phyloP scores from a whole-genome alignment of 1,284 basidiomycete species.

The Cystobasidium slooffiae region DNA sequence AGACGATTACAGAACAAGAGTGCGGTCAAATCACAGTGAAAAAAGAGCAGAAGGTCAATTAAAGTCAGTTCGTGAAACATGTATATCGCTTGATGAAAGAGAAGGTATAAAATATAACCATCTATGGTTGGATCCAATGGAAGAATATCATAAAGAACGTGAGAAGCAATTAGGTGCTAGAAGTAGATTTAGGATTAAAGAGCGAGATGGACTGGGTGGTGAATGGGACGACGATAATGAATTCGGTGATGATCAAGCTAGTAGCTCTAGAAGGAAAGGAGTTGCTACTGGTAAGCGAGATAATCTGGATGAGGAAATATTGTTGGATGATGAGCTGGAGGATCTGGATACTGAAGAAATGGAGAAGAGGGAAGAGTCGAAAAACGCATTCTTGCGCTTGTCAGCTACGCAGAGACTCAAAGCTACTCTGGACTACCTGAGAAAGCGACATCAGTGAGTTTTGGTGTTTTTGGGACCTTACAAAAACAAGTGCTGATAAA shows the following conservation, averaged over 20 bases:
- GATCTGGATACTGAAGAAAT: conserved; percentile 34
- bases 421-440: conserved; percentile 72
- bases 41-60: conserved; percentile 47
- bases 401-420: conserved; percentile 72
- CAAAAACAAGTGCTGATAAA: not conserved
- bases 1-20: conserved; percentile 36
- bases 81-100: conserved; percentile 49
- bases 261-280: not conserved
- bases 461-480: not conserved
- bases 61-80: conserved; percentile 46
- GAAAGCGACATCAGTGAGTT: conserved; percentile 59
- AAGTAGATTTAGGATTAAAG: conserved; percentile 43
- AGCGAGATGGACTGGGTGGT: conserved; percentile 39
- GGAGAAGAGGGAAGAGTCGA: not conserved
- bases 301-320: conserved; percentile 27
- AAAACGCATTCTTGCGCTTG: not conserved
- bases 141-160: conserved; percentile 38
- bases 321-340: conserved; percentile 14
- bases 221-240: conserved; percentile 46
- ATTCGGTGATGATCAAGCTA: conserved; percentile 35
- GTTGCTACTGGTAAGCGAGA: conserved; percentile 11
- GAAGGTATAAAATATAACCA: conserved; percentile 44
- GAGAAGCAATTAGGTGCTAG: conserved; percentile 43
- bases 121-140: conserved; percentile 51
- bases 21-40: conserved; percentile 37